Conservation (phyloP, 2,329 filamentous ascomycete genomes). For the Aspergillus niger region DNA sequence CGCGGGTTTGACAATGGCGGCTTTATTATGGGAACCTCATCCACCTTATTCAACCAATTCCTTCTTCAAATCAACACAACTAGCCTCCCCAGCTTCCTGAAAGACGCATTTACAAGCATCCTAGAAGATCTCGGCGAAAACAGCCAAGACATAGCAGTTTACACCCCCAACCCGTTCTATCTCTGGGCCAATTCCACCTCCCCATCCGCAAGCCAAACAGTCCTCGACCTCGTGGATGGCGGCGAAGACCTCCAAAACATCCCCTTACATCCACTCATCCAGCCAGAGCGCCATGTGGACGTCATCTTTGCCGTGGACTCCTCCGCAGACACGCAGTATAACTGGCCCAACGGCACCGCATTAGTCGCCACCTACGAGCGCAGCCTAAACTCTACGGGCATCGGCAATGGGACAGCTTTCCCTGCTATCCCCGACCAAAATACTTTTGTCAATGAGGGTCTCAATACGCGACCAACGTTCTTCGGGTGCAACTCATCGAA, state of each 20-base stretch:
- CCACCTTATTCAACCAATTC: constrained; percentile 77
- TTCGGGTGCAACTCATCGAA: constrained; percentile 73
- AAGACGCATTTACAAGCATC: constrained; percentile 54
- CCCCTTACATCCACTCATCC: constrained; percentile 72
- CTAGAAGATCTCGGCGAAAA: constrained; percentile 58
- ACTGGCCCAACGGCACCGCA: constrained; percentile 74
- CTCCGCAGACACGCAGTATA: constrained; percentile 66
- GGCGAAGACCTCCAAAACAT: constrained; percentile 76
- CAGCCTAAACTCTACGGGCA: constrained; percentile 52
- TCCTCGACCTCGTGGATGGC: constrained; percentile 72
- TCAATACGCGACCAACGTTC: constrained; percentile 73
- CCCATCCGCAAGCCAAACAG: constrained; percentile 54
- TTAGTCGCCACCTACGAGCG: constrained; percentile 72
- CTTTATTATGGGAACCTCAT: constrained; percentile 81
- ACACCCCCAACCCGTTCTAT: constrained; percentile 73
- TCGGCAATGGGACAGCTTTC: constrained; percentile 67
- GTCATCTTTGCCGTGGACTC: constrained; percentile 78
- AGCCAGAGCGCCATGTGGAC: constrained; percentile 68
- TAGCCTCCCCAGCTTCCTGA: constrained; percentile 53
- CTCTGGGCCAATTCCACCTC: constrained; percentile 61
- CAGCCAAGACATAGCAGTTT: constrained; percentile 72
- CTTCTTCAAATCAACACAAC: constrained; percentile 64
- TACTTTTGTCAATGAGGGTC: constrained; percentile 72
- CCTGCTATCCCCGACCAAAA: constrained; percentile 69
- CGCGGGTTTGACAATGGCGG: constrained; percentile 78